Evolutionary conservation across 2,329 filamentous ascomycete species (phyloP).

Genomic region (Trichophyton schoenleinii): DNA sequence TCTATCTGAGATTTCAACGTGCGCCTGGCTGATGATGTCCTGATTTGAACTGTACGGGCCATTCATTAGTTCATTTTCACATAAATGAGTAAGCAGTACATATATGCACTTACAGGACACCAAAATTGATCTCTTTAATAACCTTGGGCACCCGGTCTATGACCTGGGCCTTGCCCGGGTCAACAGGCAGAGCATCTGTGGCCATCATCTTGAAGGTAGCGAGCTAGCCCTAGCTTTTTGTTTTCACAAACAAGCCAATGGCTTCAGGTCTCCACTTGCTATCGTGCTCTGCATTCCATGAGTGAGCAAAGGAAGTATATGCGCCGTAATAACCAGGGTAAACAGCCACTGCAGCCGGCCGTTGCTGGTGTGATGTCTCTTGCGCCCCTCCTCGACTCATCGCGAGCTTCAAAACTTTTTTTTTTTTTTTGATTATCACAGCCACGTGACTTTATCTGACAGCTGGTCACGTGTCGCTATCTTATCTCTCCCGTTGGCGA

Average conservation of each 20-base stretch:
- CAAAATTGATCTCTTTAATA: slow-evolving; percentile 88
- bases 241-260: not conserved
- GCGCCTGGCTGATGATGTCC: slow-evolving; percentile 89
- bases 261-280: not conserved
- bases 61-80: slow-evolving; percentile 3
- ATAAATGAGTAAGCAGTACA: slow-evolving; percentile 30
- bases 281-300: not conserved
- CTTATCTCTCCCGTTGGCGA: not conserved
- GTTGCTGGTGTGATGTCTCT: no score
- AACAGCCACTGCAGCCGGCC: no score
- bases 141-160: slow-evolving; percentile 79
- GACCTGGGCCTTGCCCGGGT: slow-evolving; percentile 67
- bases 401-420: not conserved
- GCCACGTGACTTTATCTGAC: not conserved
- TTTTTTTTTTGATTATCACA: not conserved
- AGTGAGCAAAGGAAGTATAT: not conserved
- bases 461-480: not conserved
- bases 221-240: not conserved
- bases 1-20: slow-evolving; percentile 87
- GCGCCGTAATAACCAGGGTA: not conserved
- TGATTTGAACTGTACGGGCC: slow-evolving; percentile 56
- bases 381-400: slow-evolving; percentile 1
- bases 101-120: slow-evolving; percentile 51
- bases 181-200: slow-evolving; percentile 35
- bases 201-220: slow-evolving; percentile 23